Conservation (phyloP, 306 rosid species). For the Arachis stenosperma region DNA sequence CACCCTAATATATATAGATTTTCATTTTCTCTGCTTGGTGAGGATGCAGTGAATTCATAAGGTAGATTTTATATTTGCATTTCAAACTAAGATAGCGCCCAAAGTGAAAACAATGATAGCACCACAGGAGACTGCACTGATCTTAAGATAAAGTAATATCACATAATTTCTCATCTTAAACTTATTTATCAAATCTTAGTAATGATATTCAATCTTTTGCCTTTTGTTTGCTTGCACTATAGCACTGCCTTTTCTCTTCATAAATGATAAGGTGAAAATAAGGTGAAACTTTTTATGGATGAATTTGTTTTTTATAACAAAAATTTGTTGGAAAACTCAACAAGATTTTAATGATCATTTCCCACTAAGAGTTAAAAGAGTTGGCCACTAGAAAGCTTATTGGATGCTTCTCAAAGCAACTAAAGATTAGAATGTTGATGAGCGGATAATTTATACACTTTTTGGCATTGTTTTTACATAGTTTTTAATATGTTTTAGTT, state of each 20-base stretch:
- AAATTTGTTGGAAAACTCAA: constrained; percentile 13
- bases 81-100: not conserved
- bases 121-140: not conserved
- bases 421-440: constrained; percentile 14
- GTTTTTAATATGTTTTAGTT: no score
- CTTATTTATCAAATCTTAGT: not conserved
- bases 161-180: not conserved
- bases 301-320: no score
- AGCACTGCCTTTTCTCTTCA: not conserved
- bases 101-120: not conserved
- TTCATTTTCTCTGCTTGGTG: not conserved
- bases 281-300: not conserved
- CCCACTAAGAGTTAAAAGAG: constrained; percentile 18
- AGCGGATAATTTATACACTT: no score
- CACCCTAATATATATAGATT: not conserved
- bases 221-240: not conserved
- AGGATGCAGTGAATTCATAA: not conserved
- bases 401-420: constrained; percentile 43
- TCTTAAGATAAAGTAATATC: not conserved
- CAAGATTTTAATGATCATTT: constrained; percentile 20
- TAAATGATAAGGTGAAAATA: not conserved
- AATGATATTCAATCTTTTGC: not conserved
- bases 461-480: no score
- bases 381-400: constrained; percentile 33
- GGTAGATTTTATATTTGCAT: not conserved